These are phyloP conservation scores for Phytophthora melonis DNA, from an alignment of 352 stramenopile species.

Conservation along the genomic window DNA sequence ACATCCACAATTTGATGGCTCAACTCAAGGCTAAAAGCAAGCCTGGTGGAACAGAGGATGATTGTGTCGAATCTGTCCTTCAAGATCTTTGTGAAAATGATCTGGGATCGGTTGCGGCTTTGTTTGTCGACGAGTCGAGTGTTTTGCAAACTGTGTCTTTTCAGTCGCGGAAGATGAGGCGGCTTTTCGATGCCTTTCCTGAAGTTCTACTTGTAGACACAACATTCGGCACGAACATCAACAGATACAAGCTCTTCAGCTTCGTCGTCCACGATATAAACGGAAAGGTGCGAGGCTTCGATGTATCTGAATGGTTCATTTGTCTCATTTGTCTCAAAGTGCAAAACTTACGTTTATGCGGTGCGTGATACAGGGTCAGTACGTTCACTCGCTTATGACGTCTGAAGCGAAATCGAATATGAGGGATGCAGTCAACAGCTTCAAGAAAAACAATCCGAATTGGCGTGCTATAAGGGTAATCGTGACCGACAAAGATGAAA, in stretches of 20 bases:
- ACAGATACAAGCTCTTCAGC: slow-evolving; percentile 6
- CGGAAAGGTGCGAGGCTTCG: neutral
- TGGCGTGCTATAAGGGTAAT: neutral
- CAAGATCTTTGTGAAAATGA: slow-evolving; percentile 2
- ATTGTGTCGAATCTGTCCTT: neutral
- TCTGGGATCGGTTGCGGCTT: neutral
- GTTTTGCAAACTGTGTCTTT: slow-evolving; percentile 1
- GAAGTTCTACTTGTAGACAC: slow-evolving; percentile 1
- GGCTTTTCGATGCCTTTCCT: slow-evolving; percentile 2
- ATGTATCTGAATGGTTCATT: neutral
- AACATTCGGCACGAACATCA: neutral
- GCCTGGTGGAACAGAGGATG: neutral
- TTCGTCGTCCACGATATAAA: slow-evolving; percentile 14
- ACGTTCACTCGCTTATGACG: slow-evolving; percentile 11
- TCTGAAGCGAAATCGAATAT: slow-evolving; percentile 12
- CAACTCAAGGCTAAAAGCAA: neutral
- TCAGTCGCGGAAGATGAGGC: neutral
- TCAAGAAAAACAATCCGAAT: slow-evolving; percentile 5
- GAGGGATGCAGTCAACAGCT: slow-evolving; percentile 2
- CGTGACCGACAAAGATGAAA: slow-evolving; percentile 6
- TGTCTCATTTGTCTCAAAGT: too few relatives aligned
- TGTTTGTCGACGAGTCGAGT: neutral
- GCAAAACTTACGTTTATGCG: neutral
- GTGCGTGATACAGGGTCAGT: neutral
- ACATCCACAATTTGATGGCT: slow-evolving; percentile 6